Evolutionary conservation across 148 eudicot species (phyloP).

Genomic region (Nepenthes gracilis): DNA sequence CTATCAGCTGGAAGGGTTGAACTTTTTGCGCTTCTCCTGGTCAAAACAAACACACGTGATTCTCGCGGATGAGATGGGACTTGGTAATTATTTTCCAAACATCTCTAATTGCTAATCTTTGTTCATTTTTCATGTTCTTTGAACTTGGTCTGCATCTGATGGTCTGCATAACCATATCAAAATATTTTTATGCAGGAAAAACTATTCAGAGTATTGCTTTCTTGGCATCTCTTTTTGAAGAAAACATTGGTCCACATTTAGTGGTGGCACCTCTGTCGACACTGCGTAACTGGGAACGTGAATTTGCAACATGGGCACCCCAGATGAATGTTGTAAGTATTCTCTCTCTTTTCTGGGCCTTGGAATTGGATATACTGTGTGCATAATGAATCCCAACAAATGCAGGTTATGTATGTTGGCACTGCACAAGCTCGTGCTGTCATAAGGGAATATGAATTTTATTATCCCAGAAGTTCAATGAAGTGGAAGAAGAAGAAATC

Average conservation of each 20-base stretch:
- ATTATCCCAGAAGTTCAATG: constrained; percentile 53
- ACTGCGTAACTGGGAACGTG: constrained; percentile 97
- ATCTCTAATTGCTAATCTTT: not conserved
- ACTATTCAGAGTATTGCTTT: constrained; percentile 98
- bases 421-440: constrained; percentile 69
- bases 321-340: constrained; percentile 93
- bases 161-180: not conserved
- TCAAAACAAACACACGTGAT: constrained; percentile 94
- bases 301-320: constrained; percentile 97
- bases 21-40: constrained; percentile 93
- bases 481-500: constrained; percentile 84
- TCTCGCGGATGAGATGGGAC: constrained; percentile 99
- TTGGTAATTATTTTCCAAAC: constrained; percentile 35
- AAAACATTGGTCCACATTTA: constrained; percentile 57
- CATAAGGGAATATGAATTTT: constrained; percentile 80
- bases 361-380: constrained; percentile 1
- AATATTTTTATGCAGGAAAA: constrained; percentile 53
- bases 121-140: not conserved
- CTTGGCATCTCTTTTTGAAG: constrained; percentile 74
- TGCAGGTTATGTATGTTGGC: constrained; percentile 98
- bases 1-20: constrained; percentile 96
- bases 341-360: constrained; percentile 1
- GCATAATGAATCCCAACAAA: constrained; percentile 3
- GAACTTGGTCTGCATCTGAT: not conserved
- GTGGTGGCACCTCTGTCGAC: constrained; percentile 98